phyloP scores from a whole-genome alignment of 257 asterid species.

The Solanum commersonii region DNA sequence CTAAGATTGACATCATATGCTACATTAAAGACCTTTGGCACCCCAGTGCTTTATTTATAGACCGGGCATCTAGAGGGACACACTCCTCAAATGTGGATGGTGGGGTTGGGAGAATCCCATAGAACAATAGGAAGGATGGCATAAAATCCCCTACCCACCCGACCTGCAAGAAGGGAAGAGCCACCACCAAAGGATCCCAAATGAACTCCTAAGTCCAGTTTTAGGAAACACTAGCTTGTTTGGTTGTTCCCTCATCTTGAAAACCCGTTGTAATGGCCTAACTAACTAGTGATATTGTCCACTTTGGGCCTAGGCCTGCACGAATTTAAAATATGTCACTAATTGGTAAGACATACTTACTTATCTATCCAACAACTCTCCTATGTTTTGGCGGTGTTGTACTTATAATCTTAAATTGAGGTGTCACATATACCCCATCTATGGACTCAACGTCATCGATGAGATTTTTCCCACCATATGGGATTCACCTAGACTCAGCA shows the following conservation, averaged over 20 bases:
- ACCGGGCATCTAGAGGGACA: not conserved
- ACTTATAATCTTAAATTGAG: too few species aligned
- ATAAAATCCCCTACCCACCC: not conserved
- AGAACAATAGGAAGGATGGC: not conserved
- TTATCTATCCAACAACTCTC: not conserved
- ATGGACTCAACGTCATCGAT: too few species aligned
- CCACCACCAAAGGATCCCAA: not conserved
- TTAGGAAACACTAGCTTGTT: not conserved
- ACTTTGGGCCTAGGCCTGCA: not conserved
- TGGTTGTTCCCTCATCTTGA: not conserved
- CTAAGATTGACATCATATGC: rapidly evolving
- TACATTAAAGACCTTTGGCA: not conserved
- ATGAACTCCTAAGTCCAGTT: rapidly evolving
- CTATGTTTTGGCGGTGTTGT: too few species aligned
- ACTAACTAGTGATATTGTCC: too few species aligned
- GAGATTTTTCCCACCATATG: not conserved
- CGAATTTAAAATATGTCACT: not conserved
- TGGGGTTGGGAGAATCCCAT: not conserved
- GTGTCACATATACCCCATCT: not conserved
- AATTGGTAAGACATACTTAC: not conserved
- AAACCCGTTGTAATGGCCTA: too few species aligned
- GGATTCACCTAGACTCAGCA: not conserved
- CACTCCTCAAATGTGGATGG: not conserved
- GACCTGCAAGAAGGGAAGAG: not conserved
- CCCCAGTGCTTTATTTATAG: not conserved